Evolutionary conservation across 441 rosid species (phyloP).

Genomic region (Dalechampia spathulata): DNA sequence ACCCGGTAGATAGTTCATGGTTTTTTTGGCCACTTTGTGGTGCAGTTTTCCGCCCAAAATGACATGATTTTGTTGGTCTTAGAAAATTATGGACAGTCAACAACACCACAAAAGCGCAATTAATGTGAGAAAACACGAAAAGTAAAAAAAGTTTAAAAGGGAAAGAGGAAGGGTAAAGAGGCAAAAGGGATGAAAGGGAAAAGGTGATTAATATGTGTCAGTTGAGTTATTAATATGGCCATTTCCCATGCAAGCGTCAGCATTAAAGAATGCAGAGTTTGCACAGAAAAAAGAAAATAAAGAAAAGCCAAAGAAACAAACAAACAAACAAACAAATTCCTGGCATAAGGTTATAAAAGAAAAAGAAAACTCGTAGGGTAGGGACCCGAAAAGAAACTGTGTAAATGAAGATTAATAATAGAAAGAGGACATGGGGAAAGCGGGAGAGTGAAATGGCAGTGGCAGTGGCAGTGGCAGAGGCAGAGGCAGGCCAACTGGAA

Average conservation of each 20-base stretch:
- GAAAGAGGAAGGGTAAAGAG: neutral
- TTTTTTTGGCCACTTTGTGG: no score
- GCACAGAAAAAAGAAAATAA: neutral
- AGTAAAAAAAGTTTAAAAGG: neutral
- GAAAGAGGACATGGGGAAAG: neutral
- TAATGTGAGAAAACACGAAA: no score
- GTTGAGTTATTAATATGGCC: neutral
- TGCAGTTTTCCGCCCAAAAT: no score
- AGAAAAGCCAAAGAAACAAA: neutral
- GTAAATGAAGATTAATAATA: no score
- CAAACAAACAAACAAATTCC: neutral
- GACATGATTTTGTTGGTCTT: no score
- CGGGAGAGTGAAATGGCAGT: constrained; percentile 5
- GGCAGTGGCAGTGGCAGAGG: neutral
- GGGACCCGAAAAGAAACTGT: no score
- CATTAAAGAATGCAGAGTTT: constrained; percentile 6
- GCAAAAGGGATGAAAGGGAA: neutral
- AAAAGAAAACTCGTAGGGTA: neutral
- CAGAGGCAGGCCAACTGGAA: neutral
- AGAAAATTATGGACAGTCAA: no score
- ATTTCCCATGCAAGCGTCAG: constrained; percentile 18
- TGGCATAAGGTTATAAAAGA: neutral
- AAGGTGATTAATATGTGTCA: neutral
- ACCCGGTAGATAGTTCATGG: no score
- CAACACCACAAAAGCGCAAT: no score